These are phyloP conservation scores for Annulohypoxylon moriforme DNA, from an alignment of 495 filamentous ascomycete species.

Conservation along the genomic window DNA sequence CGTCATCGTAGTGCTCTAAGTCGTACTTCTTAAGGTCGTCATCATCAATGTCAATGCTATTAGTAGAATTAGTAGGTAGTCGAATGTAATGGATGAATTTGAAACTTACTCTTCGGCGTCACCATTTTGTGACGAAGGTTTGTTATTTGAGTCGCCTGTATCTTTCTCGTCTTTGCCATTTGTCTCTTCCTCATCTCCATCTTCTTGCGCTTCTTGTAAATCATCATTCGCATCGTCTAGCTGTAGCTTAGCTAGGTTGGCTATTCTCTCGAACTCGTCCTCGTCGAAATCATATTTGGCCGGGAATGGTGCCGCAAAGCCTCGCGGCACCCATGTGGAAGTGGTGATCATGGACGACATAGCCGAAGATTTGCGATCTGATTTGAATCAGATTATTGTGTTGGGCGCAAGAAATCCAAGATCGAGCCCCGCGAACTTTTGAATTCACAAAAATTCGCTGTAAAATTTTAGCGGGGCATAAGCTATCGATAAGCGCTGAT, in stretches of 20 bases:
- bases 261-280: slow-evolving; percentile 90
- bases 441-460: slow-evolving; percentile 37
- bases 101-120: slow-evolving; percentile 52
- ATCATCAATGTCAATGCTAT: slow-evolving; percentile 68
- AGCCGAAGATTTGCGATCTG: slow-evolving; percentile 5
- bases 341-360: slow-evolving; percentile 86
- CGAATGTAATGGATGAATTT: background rate
- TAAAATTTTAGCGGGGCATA: slow-evolving; percentile 47
- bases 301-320: slow-evolving; percentile 91
- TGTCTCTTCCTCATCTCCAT: slow-evolving; percentile 48
- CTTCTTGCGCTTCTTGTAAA: slow-evolving; percentile 72
- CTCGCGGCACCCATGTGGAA: slow-evolving; percentile 91
- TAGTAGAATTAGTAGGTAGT: slow-evolving; percentile 36
- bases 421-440: slow-evolving; percentile 46
- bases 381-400: background rate
- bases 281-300: slow-evolving; percentile 92
- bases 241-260: slow-evolving; percentile 86
- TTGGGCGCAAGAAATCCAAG: slow-evolving; percentile 6
- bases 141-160: slow-evolving; percentile 40
- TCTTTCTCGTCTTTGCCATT: slow-evolving; percentile 43
- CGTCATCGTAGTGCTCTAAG: slow-evolving; percentile 92
- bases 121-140: slow-evolving; percentile 42
- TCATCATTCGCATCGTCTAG: slow-evolving; percentile 93
- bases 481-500: slow-evolving; percentile 40
- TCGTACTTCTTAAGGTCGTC: slow-evolving; percentile 95